A percentile compares a stretch with the other conserved stretches of the same genome.
These are phyloP conservation scores for Penicillium thymicola DNA, from an alignment of 2,329 filamentous ascomycete genomes.

Conservation along the genomic window DNA sequence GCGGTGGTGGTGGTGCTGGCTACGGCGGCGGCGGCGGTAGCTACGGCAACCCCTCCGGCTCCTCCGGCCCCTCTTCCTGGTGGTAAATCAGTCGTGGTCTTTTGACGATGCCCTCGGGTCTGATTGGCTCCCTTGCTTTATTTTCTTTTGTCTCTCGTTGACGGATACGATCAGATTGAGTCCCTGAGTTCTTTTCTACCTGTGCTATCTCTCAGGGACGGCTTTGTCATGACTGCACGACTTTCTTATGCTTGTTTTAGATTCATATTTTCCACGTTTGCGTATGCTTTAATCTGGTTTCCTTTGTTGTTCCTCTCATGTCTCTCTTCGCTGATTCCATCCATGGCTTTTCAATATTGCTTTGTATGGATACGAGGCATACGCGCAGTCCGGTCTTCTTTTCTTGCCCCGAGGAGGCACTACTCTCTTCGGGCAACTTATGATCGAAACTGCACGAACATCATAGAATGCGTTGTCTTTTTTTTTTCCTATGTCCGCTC, in stretches of 20 bases:
- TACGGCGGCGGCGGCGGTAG: constrained; percentile 40
- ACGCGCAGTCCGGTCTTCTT: constrained; percentile 39
- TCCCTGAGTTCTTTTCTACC: constrained; percentile 29
- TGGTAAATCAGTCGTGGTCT: constrained; percentile 48
- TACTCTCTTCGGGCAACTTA: constrained; percentile 28
- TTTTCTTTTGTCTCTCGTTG: constrained; percentile 33
- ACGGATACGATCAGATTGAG: constrained; percentile 42
- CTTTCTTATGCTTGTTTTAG: constrained; percentile 32
- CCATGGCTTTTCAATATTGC: constrained; percentile 30
- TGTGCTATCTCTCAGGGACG: constrained; percentile 34
- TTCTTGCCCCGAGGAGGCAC: constrained; percentile 27
- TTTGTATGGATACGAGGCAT: constrained; percentile 37
- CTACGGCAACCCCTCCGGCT: constrained; percentile 50
- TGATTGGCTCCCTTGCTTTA: constrained; percentile 37
- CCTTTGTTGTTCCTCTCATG: constrained; percentile 17
- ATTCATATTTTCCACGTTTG: constrained; percentile 11
- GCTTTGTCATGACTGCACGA: constrained; percentile 48
- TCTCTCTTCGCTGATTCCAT: constrained; percentile 15
- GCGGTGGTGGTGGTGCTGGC: constrained; percentile 28
- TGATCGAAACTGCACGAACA: constrained; percentile 45
- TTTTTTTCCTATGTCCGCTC: constrained; percentile 45
- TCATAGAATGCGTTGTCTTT: constrained; percentile 53
- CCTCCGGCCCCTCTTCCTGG: constrained; percentile 51
- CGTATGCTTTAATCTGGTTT: constrained; percentile 18
- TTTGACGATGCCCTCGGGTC: constrained; percentile 40